phyloP scores from a whole-genome alignment of 1,139 yeast species.

The Debaryomyces singareniensis region DNA sequence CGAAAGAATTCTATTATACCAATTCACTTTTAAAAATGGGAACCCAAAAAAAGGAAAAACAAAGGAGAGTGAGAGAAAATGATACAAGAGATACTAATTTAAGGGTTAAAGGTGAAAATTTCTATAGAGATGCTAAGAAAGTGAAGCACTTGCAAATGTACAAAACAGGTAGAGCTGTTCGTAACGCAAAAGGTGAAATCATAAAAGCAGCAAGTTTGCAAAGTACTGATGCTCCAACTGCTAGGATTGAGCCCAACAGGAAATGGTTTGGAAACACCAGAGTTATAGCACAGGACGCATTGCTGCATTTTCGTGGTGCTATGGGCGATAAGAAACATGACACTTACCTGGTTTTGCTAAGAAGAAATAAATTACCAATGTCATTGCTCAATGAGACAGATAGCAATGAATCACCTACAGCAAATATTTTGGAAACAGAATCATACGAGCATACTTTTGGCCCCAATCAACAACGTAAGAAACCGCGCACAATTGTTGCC shows the following conservation, averaged over 20 bases:
- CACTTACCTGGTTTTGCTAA: constrained; percentile 79
- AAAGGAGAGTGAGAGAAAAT: constrained; percentile 76
- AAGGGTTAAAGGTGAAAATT: constrained; percentile 94
- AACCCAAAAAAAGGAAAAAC: constrained; percentile 84
- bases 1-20: constrained; percentile 1
- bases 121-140: constrained; percentile 89
- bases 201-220: constrained; percentile 85
- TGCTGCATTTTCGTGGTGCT: constrained; percentile 90
- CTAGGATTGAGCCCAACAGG: constrained; percentile 92
- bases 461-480: constrained; percentile 90
- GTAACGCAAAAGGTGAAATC: constrained; percentile 84
- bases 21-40: constrained; percentile 53
- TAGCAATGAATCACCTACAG: constrained; percentile 64
- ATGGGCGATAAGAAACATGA: constrained; percentile 83
- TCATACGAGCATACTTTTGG: constrained; percentile 80
- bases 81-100: constrained; percentile 84
- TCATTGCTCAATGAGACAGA: constrained; percentile 85
- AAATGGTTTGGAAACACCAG: constrained; percentile 98
- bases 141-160: constrained; percentile 90
- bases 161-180: constrained; percentile 80
- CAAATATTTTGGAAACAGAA: constrained; percentile 84
- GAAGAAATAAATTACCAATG: constrained; percentile 93
- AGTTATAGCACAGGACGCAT: constrained; percentile 95
- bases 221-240: constrained; percentile 80
- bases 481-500: constrained; percentile 70